These are phyloP conservation scores for Vicia sativa DNA, from an alignment of 306 rosid species.

Conservation along the genomic window DNA sequence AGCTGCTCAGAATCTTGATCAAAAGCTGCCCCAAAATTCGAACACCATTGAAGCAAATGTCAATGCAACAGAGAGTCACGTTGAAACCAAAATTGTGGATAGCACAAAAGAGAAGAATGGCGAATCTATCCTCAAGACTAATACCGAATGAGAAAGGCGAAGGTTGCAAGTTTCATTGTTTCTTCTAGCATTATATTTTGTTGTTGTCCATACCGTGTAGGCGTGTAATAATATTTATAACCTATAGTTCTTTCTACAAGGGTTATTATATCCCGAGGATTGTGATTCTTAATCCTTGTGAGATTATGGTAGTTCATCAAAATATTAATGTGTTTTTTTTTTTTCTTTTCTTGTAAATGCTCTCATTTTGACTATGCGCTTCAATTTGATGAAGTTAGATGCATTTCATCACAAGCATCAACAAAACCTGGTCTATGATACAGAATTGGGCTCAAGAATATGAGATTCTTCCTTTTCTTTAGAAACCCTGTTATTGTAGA, in stretches of 20 bases:
- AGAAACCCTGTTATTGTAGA: not conserved
- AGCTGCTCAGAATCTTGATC: conserved; percentile 38
- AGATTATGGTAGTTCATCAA: conserved; percentile 32
- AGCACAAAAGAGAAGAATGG: conserved; percentile 34
- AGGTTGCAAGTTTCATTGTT: conserved; percentile 32
- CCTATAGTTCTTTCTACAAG: conserved; percentile 15
- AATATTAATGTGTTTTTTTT: conserved; percentile 13
- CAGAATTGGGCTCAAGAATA: too few relatives aligned
- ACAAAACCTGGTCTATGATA: not conserved
- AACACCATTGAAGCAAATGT: conserved; percentile 37
- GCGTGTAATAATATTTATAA: conserved; percentile 28
- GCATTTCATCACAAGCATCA: not conserved
- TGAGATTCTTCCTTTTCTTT: too few relatives aligned
- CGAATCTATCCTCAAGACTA: conserved; percentile 38
- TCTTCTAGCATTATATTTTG: conserved; percentile 38
- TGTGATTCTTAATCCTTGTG: conserved; percentile 34
- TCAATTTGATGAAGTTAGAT: not conserved
- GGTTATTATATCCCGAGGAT: conserved; percentile 31
- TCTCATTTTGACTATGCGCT: conserved; percentile 9
- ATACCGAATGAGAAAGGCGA: conserved; percentile 41
- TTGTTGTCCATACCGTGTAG: conserved; percentile 34
- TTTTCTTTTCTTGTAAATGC: not conserved
- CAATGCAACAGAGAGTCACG: conserved; percentile 38
- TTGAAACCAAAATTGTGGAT: conserved; percentile 46
- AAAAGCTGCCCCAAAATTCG: conserved; percentile 36